Conservation (phyloP, 2,329 filamentous ascomycete species). For the Exophiala spinifera region DNA sequence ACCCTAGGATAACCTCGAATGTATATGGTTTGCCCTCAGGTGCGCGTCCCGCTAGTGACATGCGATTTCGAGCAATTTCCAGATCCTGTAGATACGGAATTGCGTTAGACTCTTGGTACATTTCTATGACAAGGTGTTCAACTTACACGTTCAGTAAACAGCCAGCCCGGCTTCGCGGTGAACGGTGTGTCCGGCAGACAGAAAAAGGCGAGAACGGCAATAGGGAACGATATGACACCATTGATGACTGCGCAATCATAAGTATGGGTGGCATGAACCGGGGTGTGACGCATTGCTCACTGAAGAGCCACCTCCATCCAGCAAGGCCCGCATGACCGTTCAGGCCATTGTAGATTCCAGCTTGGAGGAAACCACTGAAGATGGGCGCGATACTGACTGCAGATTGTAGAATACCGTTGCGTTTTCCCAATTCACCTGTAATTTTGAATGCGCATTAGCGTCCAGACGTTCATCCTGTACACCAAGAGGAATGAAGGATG, state of each 20-base stretch:
- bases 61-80: conserved; percentile 14
- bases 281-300: conserved; percentile 3
- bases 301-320: conserved; percentile 52
- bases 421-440: conserved; percentile 29
- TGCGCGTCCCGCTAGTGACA: conserved; percentile 14
- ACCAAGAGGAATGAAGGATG: too few species aligned
- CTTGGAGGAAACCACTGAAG: conserved; percentile 51
- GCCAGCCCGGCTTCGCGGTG: conserved; percentile 17
- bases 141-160: conserved; percentile 18
- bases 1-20: conserved; percentile 16
- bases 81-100: conserved; percentile 6
- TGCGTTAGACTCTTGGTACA: too few species aligned
- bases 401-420: conserved; percentile 20
- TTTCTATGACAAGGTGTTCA: background rate
- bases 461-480: too few species aligned
- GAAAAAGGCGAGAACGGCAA: conserved; percentile 19
- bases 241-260: conserved; percentile 12
- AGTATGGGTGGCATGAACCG: too few species aligned
- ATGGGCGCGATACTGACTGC: conserved; percentile 23
- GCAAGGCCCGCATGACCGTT: conserved; percentile 49
- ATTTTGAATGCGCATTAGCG: too few species aligned
- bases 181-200: conserved; percentile 18
- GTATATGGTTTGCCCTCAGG: conserved; percentile 18
- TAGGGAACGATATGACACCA: conserved; percentile 16
- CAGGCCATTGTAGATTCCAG: conserved; percentile 53